Conservation (phyloP, 192 early-diverging fungal genomes). For the Coemansia erecta region DNA sequence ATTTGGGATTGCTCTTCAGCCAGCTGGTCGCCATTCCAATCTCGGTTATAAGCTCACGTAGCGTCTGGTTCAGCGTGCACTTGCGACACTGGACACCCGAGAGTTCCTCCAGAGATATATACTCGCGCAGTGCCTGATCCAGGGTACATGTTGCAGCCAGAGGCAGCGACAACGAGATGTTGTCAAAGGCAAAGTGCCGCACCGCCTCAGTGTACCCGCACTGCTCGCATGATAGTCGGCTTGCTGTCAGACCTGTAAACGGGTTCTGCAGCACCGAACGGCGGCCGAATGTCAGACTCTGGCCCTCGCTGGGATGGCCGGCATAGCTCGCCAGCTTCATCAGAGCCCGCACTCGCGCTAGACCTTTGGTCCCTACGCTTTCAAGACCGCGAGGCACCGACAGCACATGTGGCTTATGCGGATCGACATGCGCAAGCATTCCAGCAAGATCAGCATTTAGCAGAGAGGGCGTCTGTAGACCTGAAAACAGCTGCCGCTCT, state of each 20-base stretch:
- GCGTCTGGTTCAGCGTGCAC: slow-evolving; percentile 48
- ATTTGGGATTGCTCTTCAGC: slow-evolving; percentile 33
- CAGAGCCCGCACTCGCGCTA: slow-evolving; percentile 43
- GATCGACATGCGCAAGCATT: slow-evolving; percentile 24
- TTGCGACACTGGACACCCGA: slow-evolving; percentile 46
- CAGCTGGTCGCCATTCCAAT: slow-evolving; percentile 28
- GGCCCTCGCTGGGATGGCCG: slow-evolving; percentile 33
- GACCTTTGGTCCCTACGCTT: slow-evolving; percentile 43
- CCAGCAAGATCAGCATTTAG: slow-evolving; percentile 27
- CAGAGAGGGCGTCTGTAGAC: slow-evolving; percentile 41
- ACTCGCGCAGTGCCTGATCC: slow-evolving; percentile 38
- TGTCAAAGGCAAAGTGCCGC: slow-evolving; percentile 80
- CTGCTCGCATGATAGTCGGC: slow-evolving; percentile 69
- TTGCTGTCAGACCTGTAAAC: slow-evolving; percentile 74
- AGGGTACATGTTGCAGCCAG: slow-evolving; percentile 39
- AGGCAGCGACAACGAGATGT: slow-evolving; percentile 70
- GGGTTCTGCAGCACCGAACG: slow-evolving; percentile 59
- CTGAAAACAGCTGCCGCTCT: slow-evolving; percentile 51
- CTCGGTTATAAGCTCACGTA: slow-evolving; percentile 37
- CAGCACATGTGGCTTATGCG: slow-evolving; percentile 22
- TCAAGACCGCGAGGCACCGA: slow-evolving; percentile 45
- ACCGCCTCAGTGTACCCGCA: slow-evolving; percentile 79
- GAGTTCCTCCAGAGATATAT: slow-evolving; percentile 45
- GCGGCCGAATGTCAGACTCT: slow-evolving; percentile 41
- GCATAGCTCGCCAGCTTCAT: slow-evolving; percentile 40